A percentile compares a stretch with the other conserved stretches of the same genome.
Conservation (phyloP, 805 yeast species). For the Metschnikowia koreensis region DNA sequence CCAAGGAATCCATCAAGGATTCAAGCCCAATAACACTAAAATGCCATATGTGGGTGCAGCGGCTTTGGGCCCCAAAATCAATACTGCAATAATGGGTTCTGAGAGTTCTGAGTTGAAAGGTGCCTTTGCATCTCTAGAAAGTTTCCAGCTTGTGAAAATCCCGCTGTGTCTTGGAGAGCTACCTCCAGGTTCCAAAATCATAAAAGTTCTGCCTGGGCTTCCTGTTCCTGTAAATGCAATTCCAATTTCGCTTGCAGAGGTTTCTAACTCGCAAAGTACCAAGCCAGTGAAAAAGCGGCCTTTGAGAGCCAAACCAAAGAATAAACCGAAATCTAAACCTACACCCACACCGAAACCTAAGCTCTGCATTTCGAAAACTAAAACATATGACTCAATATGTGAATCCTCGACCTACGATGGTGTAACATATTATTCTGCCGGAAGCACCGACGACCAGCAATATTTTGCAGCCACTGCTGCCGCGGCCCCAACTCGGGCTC, state of each 20-base stretch:
- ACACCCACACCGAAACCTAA: neutral
- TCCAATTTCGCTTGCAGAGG: conserved; percentile 18
- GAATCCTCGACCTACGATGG: conserved; percentile 6
- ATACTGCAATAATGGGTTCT: neutral
- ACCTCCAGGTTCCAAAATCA: conserved; percentile 18
- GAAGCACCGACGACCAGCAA: neutral
- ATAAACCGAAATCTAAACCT: neutral
- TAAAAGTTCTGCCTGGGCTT: conserved; percentile 27
- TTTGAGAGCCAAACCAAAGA: neutral
- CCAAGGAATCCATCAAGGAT: neutral
- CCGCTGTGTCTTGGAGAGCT: conserved; percentile 9
- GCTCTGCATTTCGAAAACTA: neutral
- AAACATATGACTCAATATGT: neutral
- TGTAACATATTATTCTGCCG: conserved; percentile 6
- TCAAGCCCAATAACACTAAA: neutral
- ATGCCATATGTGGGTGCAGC: neutral
- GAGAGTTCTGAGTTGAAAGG: neutral
- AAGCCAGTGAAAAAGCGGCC: neutral
- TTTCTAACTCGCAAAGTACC: neutral
- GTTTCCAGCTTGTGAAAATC: conserved; percentile 9
- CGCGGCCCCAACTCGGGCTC: neutral
- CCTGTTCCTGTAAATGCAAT: conserved; percentile 31
- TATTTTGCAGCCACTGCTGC: neutral
- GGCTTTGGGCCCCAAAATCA: neutral
- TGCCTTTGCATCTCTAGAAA: neutral